Evolutionary conservation across 306 rosid genomes (phyloP).

Genomic region (Betula pendula): DNA sequence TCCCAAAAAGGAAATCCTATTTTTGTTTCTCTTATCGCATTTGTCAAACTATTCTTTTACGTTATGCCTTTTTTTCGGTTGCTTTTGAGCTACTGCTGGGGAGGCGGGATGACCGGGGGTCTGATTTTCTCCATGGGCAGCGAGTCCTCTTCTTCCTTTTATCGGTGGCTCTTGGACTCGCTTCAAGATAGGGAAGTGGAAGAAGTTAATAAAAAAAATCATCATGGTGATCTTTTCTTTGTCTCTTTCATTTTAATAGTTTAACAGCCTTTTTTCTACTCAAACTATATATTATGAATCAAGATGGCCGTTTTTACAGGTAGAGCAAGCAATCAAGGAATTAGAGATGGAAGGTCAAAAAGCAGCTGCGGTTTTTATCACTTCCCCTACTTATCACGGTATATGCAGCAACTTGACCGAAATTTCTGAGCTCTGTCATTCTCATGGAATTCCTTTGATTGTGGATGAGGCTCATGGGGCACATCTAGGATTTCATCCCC

Average conservation of each 20-base stretch:
- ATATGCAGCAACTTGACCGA: conserved; percentile 64
- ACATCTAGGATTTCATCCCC: conserved; percentile 79
- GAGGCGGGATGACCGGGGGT: too few species aligned
- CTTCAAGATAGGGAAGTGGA: too few species aligned
- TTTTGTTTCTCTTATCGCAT: too few species aligned
- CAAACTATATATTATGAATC: not conserved
- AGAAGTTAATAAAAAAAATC: too few species aligned
- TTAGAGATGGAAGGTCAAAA: conserved; percentile 59
- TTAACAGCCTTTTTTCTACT: not conserved
- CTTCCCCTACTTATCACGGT: conserved; percentile 89
- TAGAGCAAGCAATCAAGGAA: conserved; percentile 60
- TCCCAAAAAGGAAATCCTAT: too few species aligned
- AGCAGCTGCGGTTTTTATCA: conserved; percentile 72
- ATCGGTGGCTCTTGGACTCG: too few species aligned
- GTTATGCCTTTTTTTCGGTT: too few species aligned
- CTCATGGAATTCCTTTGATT: conserved; percentile 67
- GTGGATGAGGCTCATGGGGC: conserved; percentile 98
- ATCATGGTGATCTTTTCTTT: not conserved
- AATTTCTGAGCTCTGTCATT: conserved; percentile 73
- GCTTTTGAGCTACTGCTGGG: too few species aligned
- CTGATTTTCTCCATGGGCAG: too few species aligned
- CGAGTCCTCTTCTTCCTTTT: too few species aligned
- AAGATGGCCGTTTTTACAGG: conserved; percentile 43
- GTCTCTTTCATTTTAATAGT: not conserved
- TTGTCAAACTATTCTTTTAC: too few species aligned